Evolutionary conservation across 1,139 yeast species (phyloP), one percentile per base, ranked within the genome.

Genomic region (Arxiozyma slooffiae): DNA sequence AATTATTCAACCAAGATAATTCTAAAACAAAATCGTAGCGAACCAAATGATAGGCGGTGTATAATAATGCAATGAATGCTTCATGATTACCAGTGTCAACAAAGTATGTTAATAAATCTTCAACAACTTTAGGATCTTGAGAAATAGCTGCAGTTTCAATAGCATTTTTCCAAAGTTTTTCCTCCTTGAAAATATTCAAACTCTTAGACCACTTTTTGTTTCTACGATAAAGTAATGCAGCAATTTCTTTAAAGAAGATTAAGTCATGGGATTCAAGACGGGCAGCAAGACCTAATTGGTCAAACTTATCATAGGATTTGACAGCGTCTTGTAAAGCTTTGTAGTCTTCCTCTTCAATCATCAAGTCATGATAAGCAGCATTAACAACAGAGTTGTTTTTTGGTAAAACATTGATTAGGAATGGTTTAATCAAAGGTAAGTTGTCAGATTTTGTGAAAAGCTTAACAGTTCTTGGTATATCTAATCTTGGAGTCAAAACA

Each of bases 81-180:
- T 92, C 98, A 70, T 85, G 89, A 73, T 92, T 92, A 62, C 96
- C 98, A 46, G 95, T 89, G 64, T 90, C 97, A 54, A 94, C 97
- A 69, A 92, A 92, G 73, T 92, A 94, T 54, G 85, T 80, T 67
- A 92, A 74, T 58, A 88, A 75, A 54, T 90, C 98, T 67, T 88
- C 95, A 30, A 95, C 90, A 66, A 92, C 83, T 67, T 86, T 89
- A 23, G 79, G 67, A 58, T 84, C 83, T 58, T 79, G 80, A 20
- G 97, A 88, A 52, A 81, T 70, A n/a, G 96, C 81, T 41, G 95
- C 96, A 11, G 97, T 90, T 65, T 81, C 87, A 65, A 94, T 85
- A 58, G 96, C 89, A 67, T 90, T 97, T 57, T 85, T 77, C 97
- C 97, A 92, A 61, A 92, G 76, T 71, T 87, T 89, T 73, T 92